Percentiles rank a stretch among this genome's conserved stretches.
Evolutionary conservation across 2,329 filamentous ascomycete species (phyloP).

Genomic region (Claviceps sp.): DNA sequence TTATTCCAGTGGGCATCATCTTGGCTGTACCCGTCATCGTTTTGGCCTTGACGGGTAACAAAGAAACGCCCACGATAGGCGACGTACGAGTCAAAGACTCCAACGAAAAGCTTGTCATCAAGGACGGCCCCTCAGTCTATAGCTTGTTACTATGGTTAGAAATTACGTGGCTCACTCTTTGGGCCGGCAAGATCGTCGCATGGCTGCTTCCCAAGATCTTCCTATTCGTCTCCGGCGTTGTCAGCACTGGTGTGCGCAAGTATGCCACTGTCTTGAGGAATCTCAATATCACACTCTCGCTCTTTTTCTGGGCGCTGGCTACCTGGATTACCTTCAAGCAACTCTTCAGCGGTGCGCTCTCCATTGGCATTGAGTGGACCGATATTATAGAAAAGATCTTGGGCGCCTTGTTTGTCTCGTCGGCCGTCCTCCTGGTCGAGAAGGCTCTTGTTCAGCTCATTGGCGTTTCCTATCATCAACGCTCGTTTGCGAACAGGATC

Average conservation of each 20-base stretch:
- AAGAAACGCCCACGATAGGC: constrained; percentile 25
- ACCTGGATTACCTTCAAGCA: constrained; percentile 49
- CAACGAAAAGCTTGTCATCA: not conserved
- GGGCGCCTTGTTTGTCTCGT: constrained; percentile 52
- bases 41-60: constrained; percentile 30
- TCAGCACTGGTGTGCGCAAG: constrained; percentile 57
- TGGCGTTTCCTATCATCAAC: constrained; percentile 72
- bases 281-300: constrained; percentile 51
- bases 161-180: constrained; percentile 52
- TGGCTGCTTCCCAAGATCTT: constrained; percentile 47
- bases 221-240: constrained; percentile 55
- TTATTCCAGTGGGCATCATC: constrained; percentile 47
- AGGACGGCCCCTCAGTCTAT: constrained; percentile 37
- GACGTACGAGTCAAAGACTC: constrained; percentile 10
- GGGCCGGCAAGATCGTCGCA: constrained; percentile 52
- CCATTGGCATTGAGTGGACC: constrained; percentile 35
- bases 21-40: constrained; percentile 50
- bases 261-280: constrained; percentile 53
- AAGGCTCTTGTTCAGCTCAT: constrained; percentile 71
- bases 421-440: constrained; percentile 60
- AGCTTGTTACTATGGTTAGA: constrained; percentile 57
- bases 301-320: constrained; percentile 56
- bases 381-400: constrained; percentile 50
- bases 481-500: constrained; percentile 72
- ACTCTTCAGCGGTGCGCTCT: constrained; percentile 26